Percentiles rank a stretch among this genome's conserved stretches.
phyloP scores from a whole-genome alignment of 768 basidiomycete genomes.

The Podaxis sp. region DNA sequence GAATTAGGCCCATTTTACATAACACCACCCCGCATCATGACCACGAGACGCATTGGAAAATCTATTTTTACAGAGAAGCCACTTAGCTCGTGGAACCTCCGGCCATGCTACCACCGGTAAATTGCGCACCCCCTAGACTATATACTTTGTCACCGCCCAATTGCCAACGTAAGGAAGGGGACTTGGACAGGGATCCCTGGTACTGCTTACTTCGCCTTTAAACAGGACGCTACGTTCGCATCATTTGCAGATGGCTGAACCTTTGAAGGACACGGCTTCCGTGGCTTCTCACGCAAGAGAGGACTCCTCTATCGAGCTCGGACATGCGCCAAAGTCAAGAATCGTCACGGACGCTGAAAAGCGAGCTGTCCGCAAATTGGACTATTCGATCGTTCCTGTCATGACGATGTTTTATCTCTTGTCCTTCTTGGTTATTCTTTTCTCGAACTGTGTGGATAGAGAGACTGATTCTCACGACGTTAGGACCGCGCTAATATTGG shows the following conservation, averaged over 20 bases:
- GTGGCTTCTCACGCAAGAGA: background rate
- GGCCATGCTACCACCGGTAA: no score
- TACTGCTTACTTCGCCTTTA: no score
- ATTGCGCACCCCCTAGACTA: no score
- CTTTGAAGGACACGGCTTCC: background rate
- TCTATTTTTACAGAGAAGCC: no score
- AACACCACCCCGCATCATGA: no score
- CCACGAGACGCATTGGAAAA: no score
- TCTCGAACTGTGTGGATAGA: background rate
- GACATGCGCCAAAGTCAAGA: background rate
- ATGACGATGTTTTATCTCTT: conserved; percentile 40
- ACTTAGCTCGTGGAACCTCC: no score
- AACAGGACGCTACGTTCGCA: background rate
- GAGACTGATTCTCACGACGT: background rate
- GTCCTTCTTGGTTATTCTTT: conserved; percentile 32
- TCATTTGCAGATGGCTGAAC: background rate
- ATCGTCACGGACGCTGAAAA: conserved; percentile 18
- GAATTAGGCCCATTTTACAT: no score
- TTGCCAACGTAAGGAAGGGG: no score
- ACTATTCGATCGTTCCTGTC: conserved; percentile 32
- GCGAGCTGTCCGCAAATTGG: conserved; percentile 29
- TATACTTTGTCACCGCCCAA: no score
- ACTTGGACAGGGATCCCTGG: no score
- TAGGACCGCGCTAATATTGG: conserved; percentile 39
- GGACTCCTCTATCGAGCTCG: background rate